Evolutionary conservation across 495 filamentous ascomycete species (phyloP), one percentile per base, ranked within the genome.

Genomic region (Penicillium angulare): DNA sequence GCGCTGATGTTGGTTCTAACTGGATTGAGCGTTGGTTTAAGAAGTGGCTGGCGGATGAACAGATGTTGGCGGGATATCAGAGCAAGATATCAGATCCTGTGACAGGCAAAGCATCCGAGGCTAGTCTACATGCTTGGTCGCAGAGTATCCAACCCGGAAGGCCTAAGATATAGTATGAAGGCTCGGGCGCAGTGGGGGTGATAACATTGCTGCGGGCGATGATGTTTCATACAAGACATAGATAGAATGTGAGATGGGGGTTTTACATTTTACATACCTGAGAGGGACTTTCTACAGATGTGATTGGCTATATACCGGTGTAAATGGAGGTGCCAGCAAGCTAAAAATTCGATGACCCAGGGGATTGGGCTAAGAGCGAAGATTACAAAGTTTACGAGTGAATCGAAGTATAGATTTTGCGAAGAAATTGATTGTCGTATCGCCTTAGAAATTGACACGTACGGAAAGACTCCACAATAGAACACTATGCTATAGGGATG

Each of bases 1-100:
- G 76, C 43, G 77, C 76, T 15, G 17, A 43, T 27, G 44, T 57
- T 21, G 49, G 38, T 9, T 45, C 50, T 3, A 36, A 49, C 12
- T 62, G 58, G 58, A 32, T 55, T 22, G 15, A 27, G 43, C 31
- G 49, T 7, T 64, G 52, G 52, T 62, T 39, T 33, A 18, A 31
- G 31, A 22, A 34, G 21, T 67, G 39, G 42, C 22, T 45, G 50
- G 43, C 39, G 16, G 59, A 55, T 26, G 59, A 58, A 23, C 22
- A 23, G 45, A 34, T 55, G 5, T 47, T 49, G 49, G 23, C 13
- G 18, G 36, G 24, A 13, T 62, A 58, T 47, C 35, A 40, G 39
- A 53, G 52, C 42, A 48, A 47, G 35, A 49, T 49, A 8, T 63
- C 53, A 3, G 53, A 60, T 21, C 32, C 40, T 10, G 60, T 31